phyloP scores from a whole-genome alignment of 441 rosid genomes.

The Pelargonium fulgidum region DNA sequence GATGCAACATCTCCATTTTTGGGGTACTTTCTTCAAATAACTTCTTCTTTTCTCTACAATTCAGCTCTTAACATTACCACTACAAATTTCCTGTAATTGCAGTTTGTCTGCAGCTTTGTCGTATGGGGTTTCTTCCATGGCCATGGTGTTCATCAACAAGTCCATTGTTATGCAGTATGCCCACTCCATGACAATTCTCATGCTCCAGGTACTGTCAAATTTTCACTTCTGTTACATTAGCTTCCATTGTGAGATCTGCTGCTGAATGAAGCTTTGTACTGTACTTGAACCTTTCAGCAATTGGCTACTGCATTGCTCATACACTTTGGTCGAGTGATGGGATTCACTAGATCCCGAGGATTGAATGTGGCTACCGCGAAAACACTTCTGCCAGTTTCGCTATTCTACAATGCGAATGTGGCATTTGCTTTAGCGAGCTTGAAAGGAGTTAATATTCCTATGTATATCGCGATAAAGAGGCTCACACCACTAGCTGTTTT shows the following conservation, averaged over 20 bases:
- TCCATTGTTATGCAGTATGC: conserved; percentile 81
- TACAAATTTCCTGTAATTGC: conserved; percentile 19
- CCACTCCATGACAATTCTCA: conserved; percentile 80
- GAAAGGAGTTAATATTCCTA: conserved; percentile 96
- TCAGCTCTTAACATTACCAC: background rate
- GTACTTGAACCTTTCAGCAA: conserved; percentile 49
- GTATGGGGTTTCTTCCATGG: conserved; percentile 92
- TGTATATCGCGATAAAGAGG: conserved; percentile 96
- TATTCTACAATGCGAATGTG: conserved; percentile 93
- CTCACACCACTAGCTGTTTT: conserved; percentile 90
- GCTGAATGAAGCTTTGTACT: background rate
- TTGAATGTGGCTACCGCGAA: conserved; percentile 52
- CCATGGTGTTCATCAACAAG: conserved; percentile 95
- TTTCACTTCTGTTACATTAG: background rate
- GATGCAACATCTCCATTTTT: background rate
- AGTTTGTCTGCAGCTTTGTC: conserved; percentile 74
- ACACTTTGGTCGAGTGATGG: conserved; percentile 58
- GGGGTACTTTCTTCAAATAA: background rate
- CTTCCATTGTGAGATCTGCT: background rate
- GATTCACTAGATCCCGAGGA: conserved; percentile 58
- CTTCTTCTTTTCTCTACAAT: background rate
- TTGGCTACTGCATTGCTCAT: conserved; percentile 75
- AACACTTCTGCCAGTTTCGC: conserved; percentile 70
- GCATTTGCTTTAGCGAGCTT: conserved; percentile 94
- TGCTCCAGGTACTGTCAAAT: conserved; percentile 53